These are phyloP conservation scores for Pythium guiyangense DNA, from an alignment of 352 stramenopile genomes.

Conservation along the genomic window DNA sequence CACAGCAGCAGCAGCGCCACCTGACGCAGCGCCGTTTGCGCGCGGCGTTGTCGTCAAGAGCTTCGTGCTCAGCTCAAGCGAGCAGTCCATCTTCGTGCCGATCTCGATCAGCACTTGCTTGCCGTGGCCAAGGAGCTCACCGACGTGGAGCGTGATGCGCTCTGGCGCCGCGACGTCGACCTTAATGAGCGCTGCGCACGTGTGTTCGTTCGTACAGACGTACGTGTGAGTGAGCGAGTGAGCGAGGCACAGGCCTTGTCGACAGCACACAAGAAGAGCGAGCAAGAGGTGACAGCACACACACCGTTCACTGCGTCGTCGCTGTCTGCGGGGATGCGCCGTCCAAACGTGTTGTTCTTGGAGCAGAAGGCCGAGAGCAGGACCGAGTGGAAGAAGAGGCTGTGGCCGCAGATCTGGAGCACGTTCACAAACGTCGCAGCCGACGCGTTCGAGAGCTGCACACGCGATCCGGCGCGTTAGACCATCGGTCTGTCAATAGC, in stretches of 20 bases:
- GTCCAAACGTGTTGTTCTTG: constrained; percentile 67
- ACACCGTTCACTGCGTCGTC: constrained; percentile 63
- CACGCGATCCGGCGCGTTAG: too few species aligned
- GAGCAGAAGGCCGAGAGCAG: constrained; percentile 72
- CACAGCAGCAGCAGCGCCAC: background rate
- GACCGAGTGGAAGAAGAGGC: constrained; percentile 81
- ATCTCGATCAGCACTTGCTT: constrained; percentile 75
- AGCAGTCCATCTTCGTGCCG: constrained; percentile 54
- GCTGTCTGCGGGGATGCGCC: constrained; percentile 49
- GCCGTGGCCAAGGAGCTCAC: constrained; percentile 40
- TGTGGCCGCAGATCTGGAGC: constrained; percentile 79
- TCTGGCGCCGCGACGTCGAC: constrained; percentile 77
- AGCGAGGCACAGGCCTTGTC: too few species aligned
- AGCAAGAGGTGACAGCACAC: background rate
- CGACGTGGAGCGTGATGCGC: constrained; percentile 75
- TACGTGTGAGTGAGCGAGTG: too few species aligned
- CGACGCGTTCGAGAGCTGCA: constrained; percentile 59
- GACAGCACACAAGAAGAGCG: background rate
- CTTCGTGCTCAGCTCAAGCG: constrained; percentile 60
- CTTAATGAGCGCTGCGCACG: constrained; percentile 55
- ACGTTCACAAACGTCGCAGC: constrained; percentile 53
- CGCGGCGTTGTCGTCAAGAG: constrained; percentile 29
- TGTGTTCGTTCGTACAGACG: background rate
- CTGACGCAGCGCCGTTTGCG: constrained; percentile 14
- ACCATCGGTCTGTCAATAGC: background rate